These are phyloP conservation scores for Dendrocalamus latiflorus DNA, from an alignment of 202 grass and related monocot species.

Conservation along the genomic window DNA sequence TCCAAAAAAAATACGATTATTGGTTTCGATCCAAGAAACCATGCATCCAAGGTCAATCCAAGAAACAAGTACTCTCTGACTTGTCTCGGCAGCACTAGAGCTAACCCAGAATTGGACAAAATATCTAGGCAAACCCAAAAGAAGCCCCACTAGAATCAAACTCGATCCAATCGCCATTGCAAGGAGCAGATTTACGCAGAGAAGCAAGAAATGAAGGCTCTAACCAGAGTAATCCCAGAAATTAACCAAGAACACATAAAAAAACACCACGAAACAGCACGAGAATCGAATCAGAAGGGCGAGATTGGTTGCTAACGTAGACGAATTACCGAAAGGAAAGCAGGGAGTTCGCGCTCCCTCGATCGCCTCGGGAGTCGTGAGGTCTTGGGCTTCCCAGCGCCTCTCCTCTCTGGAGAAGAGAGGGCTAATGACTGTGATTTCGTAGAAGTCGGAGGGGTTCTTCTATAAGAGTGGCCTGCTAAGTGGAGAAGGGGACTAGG, in stretches of 20 bases:
- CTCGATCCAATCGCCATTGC: too few relatives aligned
- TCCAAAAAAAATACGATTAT: background rate
- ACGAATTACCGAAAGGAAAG: background rate
- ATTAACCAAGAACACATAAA: background rate
- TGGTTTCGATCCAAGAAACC: background rate
- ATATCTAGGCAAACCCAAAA: too few relatives aligned
- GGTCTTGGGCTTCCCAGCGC: background rate
- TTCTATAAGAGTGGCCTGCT: background rate
- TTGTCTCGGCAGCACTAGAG: too few relatives aligned
- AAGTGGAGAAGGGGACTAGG: background rate
- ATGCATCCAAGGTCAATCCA: background rate
- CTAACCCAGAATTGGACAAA: too few relatives aligned
- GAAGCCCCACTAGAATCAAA: too few relatives aligned
- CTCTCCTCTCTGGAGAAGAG: background rate
- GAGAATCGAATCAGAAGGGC: background rate
- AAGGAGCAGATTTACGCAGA: too few relatives aligned
- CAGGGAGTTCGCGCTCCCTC: background rate
- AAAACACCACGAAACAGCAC: background rate
- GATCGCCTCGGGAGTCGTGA: constrained; percentile 9
- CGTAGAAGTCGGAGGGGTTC: background rate
- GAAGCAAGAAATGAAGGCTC: too few relatives aligned
- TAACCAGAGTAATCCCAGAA: background rate
- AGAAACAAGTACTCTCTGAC: background rate
- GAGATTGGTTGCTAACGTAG: background rate
- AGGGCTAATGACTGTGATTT: background rate